Base-by-base conservation (phyloP, 345 rosid genomes). In the Camelina neglecta region DNA sequence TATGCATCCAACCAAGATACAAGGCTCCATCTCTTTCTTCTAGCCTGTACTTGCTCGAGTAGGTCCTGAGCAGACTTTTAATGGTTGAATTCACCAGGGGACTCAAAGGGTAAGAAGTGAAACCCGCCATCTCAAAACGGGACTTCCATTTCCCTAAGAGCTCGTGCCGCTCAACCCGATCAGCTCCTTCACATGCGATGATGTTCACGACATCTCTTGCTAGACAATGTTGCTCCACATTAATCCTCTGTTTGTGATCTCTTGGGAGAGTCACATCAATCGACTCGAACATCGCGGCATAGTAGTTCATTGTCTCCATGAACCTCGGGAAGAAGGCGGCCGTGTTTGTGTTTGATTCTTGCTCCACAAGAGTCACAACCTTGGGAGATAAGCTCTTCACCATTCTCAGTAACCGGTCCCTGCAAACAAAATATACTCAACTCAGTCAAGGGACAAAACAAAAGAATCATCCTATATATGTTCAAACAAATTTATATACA, bases 201-300 rank as follows among this genome's bases (percentile, higher is more conserved):
- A 93, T 88, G 83, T 93, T 93, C 45, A 93, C 98, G 1, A 93
- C 88, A 76, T 91, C 98, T 82, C 88, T 86, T 4, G 97, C 98
- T 60, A 93, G 84, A 86, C 98, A 93, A 63, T 93, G 98, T 83
- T 93, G 98, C 84, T 93, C 97, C n/a, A 93, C 91, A 24, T 89
- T 86, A 74, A 93, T 91, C 80, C 98, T 82, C 76, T 93, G 91
- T 79, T 85, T 93, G 41, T 75, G 94, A 21, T 86, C 87, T 69
- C 97, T 83, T 1, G 89, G 82, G 39, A 93, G 93, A 35, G 91
- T 91, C 21, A 87, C 86, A 26, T 93, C 96, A 2, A 93, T 91
- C 0, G 98, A 93, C 83, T 93, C 98, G 16, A 93, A 91, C 97
- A 93, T 93, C 1, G 98, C 97, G 2, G 82, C 80, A 45, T 93